Evolutionary conservation across 306 rosid genomes (phyloP).

Genomic region (Luffa acutangula): DNA sequence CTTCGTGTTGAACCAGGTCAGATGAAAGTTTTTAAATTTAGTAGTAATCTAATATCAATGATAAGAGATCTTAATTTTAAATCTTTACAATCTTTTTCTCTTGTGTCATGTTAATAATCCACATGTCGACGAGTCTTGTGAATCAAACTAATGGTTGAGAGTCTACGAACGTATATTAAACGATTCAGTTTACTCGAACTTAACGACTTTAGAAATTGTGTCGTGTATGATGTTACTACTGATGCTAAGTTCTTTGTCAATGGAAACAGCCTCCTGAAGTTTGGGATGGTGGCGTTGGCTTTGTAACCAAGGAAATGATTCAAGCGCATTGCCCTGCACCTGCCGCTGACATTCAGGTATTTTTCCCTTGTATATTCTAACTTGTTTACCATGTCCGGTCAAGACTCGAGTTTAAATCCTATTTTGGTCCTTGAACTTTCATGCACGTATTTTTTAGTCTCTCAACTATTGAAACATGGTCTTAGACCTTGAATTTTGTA

Average conservation of each 20-base stretch:
- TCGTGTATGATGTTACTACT: background rate
- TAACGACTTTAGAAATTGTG: background rate
- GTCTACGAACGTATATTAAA: background rate
- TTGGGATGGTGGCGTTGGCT: constrained; percentile 87
- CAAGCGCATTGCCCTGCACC: constrained; percentile 71
- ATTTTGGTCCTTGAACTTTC: background rate
- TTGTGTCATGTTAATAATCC: background rate
- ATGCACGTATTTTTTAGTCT: background rate
- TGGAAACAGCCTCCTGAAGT: constrained; percentile 66
- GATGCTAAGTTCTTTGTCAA: background rate
- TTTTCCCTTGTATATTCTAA: background rate
- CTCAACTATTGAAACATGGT: background rate
- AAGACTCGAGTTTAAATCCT: background rate
- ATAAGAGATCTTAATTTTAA: background rate
- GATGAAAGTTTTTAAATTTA: background rate
- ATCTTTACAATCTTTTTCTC: background rate
- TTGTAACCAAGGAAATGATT: constrained; percentile 82
- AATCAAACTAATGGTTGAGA: background rate
- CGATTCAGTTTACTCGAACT: background rate
- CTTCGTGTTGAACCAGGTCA: constrained; percentile 78
- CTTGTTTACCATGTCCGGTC: background rate
- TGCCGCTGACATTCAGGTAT: constrained; percentile 56
- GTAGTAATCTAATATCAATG: background rate
- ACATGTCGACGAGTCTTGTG: background rate
- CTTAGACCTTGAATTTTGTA: background rate